phyloP scores from a whole-genome alignment of 2,329 filamentous ascomycete species.

The Hymenoscyphus infarciens region DNA sequence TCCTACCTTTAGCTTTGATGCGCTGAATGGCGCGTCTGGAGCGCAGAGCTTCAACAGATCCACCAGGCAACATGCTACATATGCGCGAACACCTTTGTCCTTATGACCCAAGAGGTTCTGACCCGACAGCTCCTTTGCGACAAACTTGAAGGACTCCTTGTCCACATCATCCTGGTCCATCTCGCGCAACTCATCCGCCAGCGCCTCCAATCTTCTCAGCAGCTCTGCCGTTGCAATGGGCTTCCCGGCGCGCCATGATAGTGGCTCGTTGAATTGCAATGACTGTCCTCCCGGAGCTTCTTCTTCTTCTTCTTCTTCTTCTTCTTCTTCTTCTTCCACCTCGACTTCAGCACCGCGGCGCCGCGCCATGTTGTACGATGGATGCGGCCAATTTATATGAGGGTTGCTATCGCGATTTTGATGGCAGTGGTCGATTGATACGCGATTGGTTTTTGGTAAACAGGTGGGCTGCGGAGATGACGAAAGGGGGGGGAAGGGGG shows the following conservation, averaged over 20 bases:
- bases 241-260: constrained; percentile 90
- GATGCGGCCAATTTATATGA: constrained; percentile 13
- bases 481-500: neutral
- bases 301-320: constrained; percentile 25
- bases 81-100: constrained; percentile 89
- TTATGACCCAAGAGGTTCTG: constrained; percentile 84
- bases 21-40: constrained; percentile 90
- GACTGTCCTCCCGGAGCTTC: constrained; percentile 37
- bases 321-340: constrained; percentile 26
- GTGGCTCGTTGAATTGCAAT: constrained; percentile 77
- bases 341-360: constrained; percentile 32
- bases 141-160: constrained; percentile 74
- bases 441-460: neutral
- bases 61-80: constrained; percentile 82
- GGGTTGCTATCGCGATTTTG: neutral
- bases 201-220: constrained; percentile 71
- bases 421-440: neutral
- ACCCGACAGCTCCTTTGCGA: constrained; percentile 80
- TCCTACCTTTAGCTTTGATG: constrained; percentile 80
- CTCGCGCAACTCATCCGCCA: constrained; percentile 78
- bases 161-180: constrained; percentile 86
- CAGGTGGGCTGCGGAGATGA: neutral
- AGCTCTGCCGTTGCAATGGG: constrained; percentile 82
- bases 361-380: constrained; percentile 32
- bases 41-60: constrained; percentile 92